Percentiles rank a stretch among this genome's conserved stretches.
Conservation (phyloP, 139 green algal species). For the Haematococcus lacustris region DNA sequence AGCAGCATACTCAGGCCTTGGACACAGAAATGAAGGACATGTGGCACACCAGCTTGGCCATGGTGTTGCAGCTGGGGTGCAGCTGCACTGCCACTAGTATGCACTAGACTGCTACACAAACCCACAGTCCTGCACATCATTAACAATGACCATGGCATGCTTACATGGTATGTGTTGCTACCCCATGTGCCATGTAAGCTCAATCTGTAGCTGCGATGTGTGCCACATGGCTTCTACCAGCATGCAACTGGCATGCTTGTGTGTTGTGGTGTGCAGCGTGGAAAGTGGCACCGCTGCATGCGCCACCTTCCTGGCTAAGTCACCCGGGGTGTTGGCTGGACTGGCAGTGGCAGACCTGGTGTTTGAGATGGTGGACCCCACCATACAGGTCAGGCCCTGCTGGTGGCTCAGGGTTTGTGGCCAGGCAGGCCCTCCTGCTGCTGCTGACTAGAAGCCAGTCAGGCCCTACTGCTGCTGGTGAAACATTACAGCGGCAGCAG, state of each 20-base stretch:
- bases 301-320: slow-evolving; percentile 89
- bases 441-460: not conserved
- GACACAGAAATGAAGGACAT: too few relatives aligned
- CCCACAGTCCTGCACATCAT: not conserved
- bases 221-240: too few relatives aligned
- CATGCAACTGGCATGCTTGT: not conserved
- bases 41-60: too few relatives aligned
- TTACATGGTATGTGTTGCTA: not conserved
- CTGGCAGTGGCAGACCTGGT: slow-evolving; percentile 77
- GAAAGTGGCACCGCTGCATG: slow-evolving; percentile 49
- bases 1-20: not conserved
- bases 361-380: slow-evolving; percentile 71
- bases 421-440: not conserved
- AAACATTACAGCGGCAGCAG: not conserved
- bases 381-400: slow-evolving; percentile 40
- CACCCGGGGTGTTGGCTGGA: slow-evolving; percentile 80
- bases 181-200: too few relatives aligned
- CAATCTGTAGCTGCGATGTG: not conserved
- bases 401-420: slow-evolving; percentile 18
- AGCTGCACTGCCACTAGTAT: too few relatives aligned
- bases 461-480: not conserved
- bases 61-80: too few relatives aligned
- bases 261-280: slow-evolving; percentile 48
- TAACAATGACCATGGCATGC: not conserved
- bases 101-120: not conserved